Evolutionary conservation across 1,139 yeast genomes (phyloP).

Genomic region (Candida glucosophila): DNA sequence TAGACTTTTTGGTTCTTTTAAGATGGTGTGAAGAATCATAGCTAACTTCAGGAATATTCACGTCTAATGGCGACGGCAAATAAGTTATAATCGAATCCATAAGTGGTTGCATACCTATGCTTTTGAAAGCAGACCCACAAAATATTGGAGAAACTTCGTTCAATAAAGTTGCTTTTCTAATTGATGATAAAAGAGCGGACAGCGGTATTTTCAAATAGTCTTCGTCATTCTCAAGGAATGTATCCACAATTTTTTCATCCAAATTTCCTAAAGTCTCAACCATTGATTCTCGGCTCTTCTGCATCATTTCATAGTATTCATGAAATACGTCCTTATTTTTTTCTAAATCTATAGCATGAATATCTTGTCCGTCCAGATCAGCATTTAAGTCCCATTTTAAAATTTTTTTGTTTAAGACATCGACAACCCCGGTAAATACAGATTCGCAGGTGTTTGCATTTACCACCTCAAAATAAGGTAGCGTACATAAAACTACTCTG

Average conservation of each 20-base stretch:
- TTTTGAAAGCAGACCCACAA: conserved; percentile 88
- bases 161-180: conserved; percentile 53
- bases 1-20: conserved; percentile 8
- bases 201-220: conserved; percentile 61
- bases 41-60: conserved; percentile 46
- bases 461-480: conserved; percentile 73
- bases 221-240: conserved; percentile 63
- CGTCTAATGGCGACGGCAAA: conserved; percentile 76
- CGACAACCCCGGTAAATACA: conserved; percentile 76
- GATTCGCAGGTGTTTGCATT: conserved; percentile 22
- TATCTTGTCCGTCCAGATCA: conserved; percentile 47
- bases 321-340: conserved; percentile 17
- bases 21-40: conserved; percentile 6
- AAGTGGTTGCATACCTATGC: conserved; percentile 91
- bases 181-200: conserved; percentile 41
- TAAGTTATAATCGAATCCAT: conserved; percentile 73
- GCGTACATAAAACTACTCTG: conserved; percentile 61
- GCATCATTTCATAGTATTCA: conserved; percentile 39
- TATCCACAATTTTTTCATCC: conserved; percentile 70
- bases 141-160: conserved; percentile 66
- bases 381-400: conserved; percentile 48
- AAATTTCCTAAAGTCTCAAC: conserved; percentile 78
- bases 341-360: conserved; percentile 39
- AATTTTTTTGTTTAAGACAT: conserved; percentile 60
- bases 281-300: conserved; percentile 60